Percentiles rank a stretch among this genome's conserved stretches.
phyloP scores from a whole-genome alignment of 371 early-diverging fungal species.

The Actinomortierella ambigua region DNA sequence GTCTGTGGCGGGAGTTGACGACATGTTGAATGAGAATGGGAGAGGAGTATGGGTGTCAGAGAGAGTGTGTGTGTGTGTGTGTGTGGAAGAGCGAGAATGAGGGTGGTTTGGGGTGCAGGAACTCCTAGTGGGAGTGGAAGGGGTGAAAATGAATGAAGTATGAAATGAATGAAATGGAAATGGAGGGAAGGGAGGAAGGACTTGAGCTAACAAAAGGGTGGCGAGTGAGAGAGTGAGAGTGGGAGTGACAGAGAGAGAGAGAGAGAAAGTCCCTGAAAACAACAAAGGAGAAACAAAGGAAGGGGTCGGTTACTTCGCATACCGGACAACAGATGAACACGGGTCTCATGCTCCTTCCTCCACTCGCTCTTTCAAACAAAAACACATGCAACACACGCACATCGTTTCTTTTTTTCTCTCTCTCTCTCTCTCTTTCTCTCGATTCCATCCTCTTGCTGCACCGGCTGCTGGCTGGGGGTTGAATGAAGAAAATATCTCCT shows the following conservation, averaged over 20 bases:
- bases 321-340: too few species aligned
- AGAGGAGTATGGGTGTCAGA: background rate
- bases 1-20: constrained; percentile 1
- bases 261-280: background rate
- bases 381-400: too few species aligned
- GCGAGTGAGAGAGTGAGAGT: background rate
- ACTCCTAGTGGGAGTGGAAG: background rate
- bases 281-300: background rate
- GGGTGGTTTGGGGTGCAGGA: background rate
- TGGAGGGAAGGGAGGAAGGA: constrained; percentile 3
- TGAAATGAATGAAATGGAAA: constrained; percentile 5
- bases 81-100: background rate
- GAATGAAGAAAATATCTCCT: too few species aligned
- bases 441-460: too few species aligned
- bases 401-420: too few species aligned
- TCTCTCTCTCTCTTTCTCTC: too few species aligned
- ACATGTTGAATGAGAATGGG: background rate
- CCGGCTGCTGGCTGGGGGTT: too few species aligned
- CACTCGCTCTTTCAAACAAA: too few species aligned
- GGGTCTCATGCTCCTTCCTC: too few species aligned
- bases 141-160: too few species aligned
- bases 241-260: background rate
- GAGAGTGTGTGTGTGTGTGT: constrained; percentile 1
- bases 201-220: background rate
- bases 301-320: background rate